These are phyloP conservation scores for Ceratocystis diversiconidia DNA, from an alignment of 2,329 filamentous ascomycete genomes.

Conservation along the genomic window DNA sequence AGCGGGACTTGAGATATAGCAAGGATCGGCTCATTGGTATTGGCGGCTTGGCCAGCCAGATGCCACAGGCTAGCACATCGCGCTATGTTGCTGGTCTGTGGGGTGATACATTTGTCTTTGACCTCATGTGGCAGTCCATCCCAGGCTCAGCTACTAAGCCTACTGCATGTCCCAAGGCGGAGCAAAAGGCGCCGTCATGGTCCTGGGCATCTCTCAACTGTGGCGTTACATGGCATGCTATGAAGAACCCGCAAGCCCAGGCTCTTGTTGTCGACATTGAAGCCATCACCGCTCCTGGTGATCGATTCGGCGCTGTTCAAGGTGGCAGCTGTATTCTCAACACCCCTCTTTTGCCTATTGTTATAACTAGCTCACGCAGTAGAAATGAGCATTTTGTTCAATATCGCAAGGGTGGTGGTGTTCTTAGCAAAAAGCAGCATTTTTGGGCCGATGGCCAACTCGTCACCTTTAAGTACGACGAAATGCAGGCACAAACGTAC, in stretches of 20 bases:
- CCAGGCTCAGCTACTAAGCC: conserved; percentile 12
- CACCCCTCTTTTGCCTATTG: conserved; percentile 15
- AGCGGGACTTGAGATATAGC: conserved; percentile 20
- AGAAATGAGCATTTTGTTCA: conserved; percentile 15
- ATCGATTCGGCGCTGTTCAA: conserved; percentile 14
- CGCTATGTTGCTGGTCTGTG: conserved; percentile 25
- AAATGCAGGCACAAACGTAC: conserved; percentile 16
- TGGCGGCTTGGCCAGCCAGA: conserved; percentile 22
- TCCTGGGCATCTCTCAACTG: conserved; percentile 17
- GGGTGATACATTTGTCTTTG: conserved; percentile 19
- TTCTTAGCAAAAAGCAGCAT: conserved; percentile 16
- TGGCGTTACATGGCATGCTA: conserved; percentile 18
- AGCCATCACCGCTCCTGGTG: conserved; percentile 6
- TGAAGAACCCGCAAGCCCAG: conserved; percentile 18
- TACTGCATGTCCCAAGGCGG: conserved; percentile 11
- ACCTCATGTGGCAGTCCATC: conserved; percentile 17
- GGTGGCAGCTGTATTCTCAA: conserved; percentile 17
- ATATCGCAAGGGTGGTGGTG: conserved; percentile 17
- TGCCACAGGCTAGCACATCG: conserved; percentile 20
- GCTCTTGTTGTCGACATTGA: conserved; percentile 17
- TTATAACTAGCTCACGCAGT: conserved; percentile 13
- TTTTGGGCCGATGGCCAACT: conserved; percentile 18
- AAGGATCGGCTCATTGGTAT: conserved; percentile 24
- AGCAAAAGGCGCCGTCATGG: conserved; percentile 17
- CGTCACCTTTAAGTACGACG: conserved; percentile 16